Percentiles rank a stretch among this genome's conserved stretches.
Evolutionary conservation across 768 basidiomycete genomes (phyloP).

Genomic region (Trametopsis cervina): DNA sequence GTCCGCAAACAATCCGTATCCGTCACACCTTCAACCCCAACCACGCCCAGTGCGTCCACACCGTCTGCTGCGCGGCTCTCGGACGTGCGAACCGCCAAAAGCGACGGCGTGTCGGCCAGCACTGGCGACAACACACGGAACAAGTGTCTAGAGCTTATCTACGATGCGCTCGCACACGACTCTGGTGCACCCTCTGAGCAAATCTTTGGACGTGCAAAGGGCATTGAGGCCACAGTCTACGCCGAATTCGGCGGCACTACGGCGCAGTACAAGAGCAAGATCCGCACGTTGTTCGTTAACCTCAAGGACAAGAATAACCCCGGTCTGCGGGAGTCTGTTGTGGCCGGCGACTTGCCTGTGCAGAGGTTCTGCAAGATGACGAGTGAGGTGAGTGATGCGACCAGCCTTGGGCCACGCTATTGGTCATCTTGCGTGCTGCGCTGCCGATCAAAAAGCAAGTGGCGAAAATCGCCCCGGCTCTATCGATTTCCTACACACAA

Average conservation of each 20-base stretch:
- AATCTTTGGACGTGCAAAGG: conserved; percentile 58
- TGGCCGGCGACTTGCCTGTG: conserved; percentile 70
- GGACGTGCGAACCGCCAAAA: conserved; percentile 50
- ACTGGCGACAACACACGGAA: conserved; percentile 75
- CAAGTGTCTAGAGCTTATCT: conserved; percentile 83
- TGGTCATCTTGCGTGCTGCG: no score
- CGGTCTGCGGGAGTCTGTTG: conserved; percentile 73
- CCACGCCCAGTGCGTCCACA: conserved; percentile 19
- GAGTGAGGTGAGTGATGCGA: no score
- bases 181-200: conserved; percentile 70
- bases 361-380: conserved; percentile 73
- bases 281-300: conserved; percentile 86
- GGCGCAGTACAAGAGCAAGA: conserved; percentile 62
- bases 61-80: conserved; percentile 20
- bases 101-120: conserved; percentile 55
- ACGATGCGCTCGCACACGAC: conserved; percentile 85
- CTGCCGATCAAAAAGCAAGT: no score
- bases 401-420: no score
- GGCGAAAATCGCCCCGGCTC: no score
- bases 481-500: no score
- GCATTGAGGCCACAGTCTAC: conserved; percentile 63
- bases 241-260: conserved; percentile 36
- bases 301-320: conserved; percentile 96
- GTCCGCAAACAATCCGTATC: conserved; percentile 13
- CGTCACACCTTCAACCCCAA: conserved; percentile 17